These are phyloP conservation scores for Fusarium foetens DNA, from an alignment of 2,329 filamentous ascomycete genomes.

Conservation along the genomic window DNA sequence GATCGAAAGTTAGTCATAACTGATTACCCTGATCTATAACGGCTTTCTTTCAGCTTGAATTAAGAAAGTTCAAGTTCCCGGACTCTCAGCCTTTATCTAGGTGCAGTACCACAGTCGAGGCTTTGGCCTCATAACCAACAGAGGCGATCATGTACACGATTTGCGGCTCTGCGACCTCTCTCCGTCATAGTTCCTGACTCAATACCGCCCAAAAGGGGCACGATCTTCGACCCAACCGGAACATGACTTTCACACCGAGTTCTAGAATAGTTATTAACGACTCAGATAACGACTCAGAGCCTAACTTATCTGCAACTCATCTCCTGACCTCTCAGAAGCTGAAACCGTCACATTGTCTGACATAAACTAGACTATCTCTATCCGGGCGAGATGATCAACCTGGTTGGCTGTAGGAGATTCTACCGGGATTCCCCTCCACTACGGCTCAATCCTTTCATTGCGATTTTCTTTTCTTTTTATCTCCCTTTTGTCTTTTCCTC, in stretches of 20 bases:
- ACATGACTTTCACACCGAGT: conserved; percentile 12
- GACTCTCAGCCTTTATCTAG: background rate
- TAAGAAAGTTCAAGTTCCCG: background rate
- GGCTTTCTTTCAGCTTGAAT: background rate
- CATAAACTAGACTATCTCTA: background rate
- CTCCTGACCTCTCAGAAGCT: conserved; percentile 2
- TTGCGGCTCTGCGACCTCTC: conserved; percentile 29
- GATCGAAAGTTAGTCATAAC: background rate
- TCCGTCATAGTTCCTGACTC: conserved; percentile 22
- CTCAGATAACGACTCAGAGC: conserved; percentile 11
- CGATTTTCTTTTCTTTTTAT: conserved; percentile 8
- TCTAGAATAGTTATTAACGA: conserved; percentile 29
- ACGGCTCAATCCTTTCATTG: conserved; percentile 5
- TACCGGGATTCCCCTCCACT: background rate
- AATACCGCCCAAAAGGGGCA: conserved; percentile 10
- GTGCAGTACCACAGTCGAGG: background rate
- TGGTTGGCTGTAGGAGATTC: conserved; percentile 4
- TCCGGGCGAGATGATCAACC: conserved; percentile 1
- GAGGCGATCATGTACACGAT: background rate
- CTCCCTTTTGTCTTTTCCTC: conserved; percentile 11
- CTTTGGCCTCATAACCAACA: background rate
- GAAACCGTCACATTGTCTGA: conserved; percentile 15
- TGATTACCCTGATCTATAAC: background rate
- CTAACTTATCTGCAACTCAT: background rate
- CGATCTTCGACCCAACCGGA: conserved; percentile 30